phyloP scores from a whole-genome alignment of 768 basidiomycete species.

The Paxillus ammoniavirescens region DNA sequence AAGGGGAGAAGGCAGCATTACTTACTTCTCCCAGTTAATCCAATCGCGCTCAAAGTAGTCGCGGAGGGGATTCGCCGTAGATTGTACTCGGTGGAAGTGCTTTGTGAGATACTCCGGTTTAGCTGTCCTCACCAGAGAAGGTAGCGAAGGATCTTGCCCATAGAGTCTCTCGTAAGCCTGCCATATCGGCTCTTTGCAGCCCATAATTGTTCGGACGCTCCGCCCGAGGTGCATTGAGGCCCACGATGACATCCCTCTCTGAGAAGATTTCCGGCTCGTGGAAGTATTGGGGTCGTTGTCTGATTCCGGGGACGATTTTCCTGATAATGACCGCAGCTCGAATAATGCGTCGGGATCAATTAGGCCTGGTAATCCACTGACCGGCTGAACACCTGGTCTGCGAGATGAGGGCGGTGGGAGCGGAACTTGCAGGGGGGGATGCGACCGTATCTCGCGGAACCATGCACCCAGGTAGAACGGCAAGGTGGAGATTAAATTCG shows the following conservation, averaged over 20 bases:
- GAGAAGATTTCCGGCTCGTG: slow-evolving; percentile 15
- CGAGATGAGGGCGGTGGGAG: slow-evolving; percentile 52
- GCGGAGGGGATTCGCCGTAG: slow-evolving; percentile 37
- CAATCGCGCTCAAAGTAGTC: slow-evolving; percentile 68
- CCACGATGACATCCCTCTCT: slow-evolving; percentile 40
- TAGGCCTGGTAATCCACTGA: slow-evolving; percentile 16
- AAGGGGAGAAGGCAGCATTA: not conserved
- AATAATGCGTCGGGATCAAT: slow-evolving; percentile 31
- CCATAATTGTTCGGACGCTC: slow-evolving; percentile 51
- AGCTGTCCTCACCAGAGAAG: slow-evolving; percentile 37
- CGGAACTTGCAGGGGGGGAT: slow-evolving; percentile 47
- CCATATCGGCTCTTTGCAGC: slow-evolving; percentile 73
- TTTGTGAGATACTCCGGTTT: slow-evolving; percentile 27
- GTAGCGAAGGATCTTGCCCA: slow-evolving; percentile 38
- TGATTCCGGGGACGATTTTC: slow-evolving; percentile 19
- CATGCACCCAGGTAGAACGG: slow-evolving; percentile 64
- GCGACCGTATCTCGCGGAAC: slow-evolving; percentile 52
- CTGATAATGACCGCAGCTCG: slow-evolving; percentile 29
- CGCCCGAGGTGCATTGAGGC: slow-evolving; percentile 67
- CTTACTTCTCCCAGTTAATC: slow-evolving; percentile 70
- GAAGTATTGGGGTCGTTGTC: slow-evolving; percentile 25
- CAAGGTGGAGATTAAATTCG: slow-evolving; percentile 54
- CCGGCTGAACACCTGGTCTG: slow-evolving; percentile 17
- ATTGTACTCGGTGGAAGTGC: slow-evolving; percentile 16
- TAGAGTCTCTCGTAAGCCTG: slow-evolving; percentile 35